Base-by-base conservation (phyloP, 768 basidiomycete genomes). In the Kwoniella sp. region DNA sequence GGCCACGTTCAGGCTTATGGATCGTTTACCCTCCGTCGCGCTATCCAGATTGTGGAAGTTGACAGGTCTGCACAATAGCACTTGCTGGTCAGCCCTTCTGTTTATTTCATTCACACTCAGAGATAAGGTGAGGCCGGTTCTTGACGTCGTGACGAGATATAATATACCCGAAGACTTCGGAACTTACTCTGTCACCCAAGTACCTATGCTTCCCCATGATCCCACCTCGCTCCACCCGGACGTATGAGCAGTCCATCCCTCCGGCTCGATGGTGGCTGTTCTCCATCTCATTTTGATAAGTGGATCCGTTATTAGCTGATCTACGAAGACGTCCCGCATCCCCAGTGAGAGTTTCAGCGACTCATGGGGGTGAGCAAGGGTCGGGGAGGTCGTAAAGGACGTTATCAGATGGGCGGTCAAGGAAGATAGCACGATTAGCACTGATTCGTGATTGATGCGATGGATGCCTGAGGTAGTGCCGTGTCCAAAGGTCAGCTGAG, bases 101-200 rank as follows among this genome's bases (percentile, higher is more conserved):
- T 33, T 13, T 17, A n/a, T n/a, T n/a, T n/a, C n/a, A n/a, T n/a
- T n/a, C n/a, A n/a, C n/a, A n/a, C n/a, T n/a, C n/a, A n/a, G n/a
- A n/a, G n/a, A n/a, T n/a, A n/a, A n/a, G n/a, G n/a, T 25, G 47
- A 48, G 47, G 6, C 26, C 27, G 2, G 5, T 17, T 12, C 25
- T 1, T 24, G 21, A 10, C 10, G 27, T 52, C 21, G 12, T 19
- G 48, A 22, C 12, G 25, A 36, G 2, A 33, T 6, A 26, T 26
- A 7, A 54, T 54, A 19, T 33, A 33, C 33, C 33, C 5, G 33
- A 13, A 33, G 33, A 33, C n/a, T n/a, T 33, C 5, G 13, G 33
- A 33, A 60, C 73, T 69, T 44, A 75, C 73, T 76, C 74, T 48
- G 63, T 58, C 13, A 58, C 50, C 71, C 71, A 76, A 24, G 60